Base-by-base conservation (phyloP, 2,329 filamentous ascomycete genomes). In the Cladosporium phlei region DNA sequence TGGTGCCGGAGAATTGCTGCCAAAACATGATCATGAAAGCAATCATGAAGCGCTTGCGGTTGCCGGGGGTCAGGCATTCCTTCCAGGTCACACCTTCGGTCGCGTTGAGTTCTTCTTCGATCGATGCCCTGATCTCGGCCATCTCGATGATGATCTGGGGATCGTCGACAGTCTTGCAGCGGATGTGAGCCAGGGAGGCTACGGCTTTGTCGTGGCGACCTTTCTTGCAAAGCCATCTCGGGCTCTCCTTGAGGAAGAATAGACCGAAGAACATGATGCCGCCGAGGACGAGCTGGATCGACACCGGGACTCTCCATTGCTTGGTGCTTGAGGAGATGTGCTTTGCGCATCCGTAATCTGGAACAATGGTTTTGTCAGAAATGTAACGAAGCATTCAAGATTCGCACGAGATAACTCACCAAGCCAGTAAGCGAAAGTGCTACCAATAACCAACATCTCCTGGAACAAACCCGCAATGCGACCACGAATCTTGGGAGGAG, bases 211-310 rank as follows among this genome's bases (percentile, higher is more conserved):
- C 53, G 34, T 72, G 65, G 10, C 69, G 66, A 29, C 66, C 61
- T 45, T 75, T 71, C 55, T 73, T 68, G 54, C 77, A 75, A 33
- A 54, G 53, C 59, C 59, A 61, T 44, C 53, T 38, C 11, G 54
- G 56, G 2, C 46, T 48, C 24, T 76, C 73, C 37, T 55, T 55
- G 19, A 55, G 58, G 49, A 60, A 59, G 48, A 51, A 61, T 28
- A 76, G 69, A 3, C 71, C 70, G 17, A 74, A 27, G 4, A 67
- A 49, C 11, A 77, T 70, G 21, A 82, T 63, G 4, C 79, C 55
- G 1, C 81, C 80, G 0, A 82, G 82, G 4, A 85, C 67, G 42
- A 72, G 75, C 61, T 86, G 83, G 46, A 85, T 70, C 3, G 77
- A 73, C 3, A 86, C 69, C 0, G 83, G 82, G 0, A 85, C 69